A percentile compares a stretch with the other conserved stretches of the same genome.
Evolutionary conservation across 2,329 filamentous ascomycete species (phyloP).

Genomic region (Fusarium foetens): DNA sequence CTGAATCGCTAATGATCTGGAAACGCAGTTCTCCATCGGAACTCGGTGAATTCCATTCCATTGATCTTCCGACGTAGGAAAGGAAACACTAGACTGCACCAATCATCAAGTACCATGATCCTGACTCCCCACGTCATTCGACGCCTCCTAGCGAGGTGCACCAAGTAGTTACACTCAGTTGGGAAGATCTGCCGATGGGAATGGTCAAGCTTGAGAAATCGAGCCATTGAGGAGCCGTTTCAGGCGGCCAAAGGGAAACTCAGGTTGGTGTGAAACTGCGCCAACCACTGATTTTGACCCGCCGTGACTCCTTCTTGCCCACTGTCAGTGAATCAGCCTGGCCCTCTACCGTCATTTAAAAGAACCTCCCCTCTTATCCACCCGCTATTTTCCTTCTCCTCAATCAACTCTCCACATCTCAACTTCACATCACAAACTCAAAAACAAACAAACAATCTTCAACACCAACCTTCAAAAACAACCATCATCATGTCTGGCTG

Average conservation of each 20-base stretch:
- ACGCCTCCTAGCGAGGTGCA: constrained; percentile 15
- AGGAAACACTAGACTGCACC: constrained; percentile 10
- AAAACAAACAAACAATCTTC: constrained; percentile 5
- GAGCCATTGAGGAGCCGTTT: constrained; percentile 15
- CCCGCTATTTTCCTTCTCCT: constrained; percentile 18
- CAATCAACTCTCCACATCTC: constrained; percentile 14
- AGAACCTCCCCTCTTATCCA: constrained; percentile 23
- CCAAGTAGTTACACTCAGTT: constrained; percentile 21
- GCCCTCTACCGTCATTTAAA: constrained; percentile 24
- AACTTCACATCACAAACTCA: constrained; percentile 1
- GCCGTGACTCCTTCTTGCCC: neutral
- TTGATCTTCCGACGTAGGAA: constrained; percentile 10
- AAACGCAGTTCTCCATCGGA: neutral
- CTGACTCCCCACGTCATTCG: constrained; percentile 33
- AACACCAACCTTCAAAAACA: constrained; percentile 15
- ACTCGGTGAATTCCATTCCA: constrained; percentile 21
- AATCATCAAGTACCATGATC: constrained; percentile 14
- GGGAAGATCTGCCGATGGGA: constrained; percentile 13
- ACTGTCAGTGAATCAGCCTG: constrained; percentile 1
- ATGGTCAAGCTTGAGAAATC: neutral
- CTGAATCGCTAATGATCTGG: neutral
- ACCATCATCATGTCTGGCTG: constrained; percentile 55
- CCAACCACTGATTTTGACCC: constrained; percentile 17
- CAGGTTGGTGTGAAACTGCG: constrained; percentile 7
- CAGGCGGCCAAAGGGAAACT: constrained; percentile 4